A percentile compares a stretch with the other conserved stretches of the same genome.
These are phyloP conservation scores for Tylopilus subfusipes DNA, from an alignment of 768 basidiomycete genomes.

Conservation along the genomic window DNA sequence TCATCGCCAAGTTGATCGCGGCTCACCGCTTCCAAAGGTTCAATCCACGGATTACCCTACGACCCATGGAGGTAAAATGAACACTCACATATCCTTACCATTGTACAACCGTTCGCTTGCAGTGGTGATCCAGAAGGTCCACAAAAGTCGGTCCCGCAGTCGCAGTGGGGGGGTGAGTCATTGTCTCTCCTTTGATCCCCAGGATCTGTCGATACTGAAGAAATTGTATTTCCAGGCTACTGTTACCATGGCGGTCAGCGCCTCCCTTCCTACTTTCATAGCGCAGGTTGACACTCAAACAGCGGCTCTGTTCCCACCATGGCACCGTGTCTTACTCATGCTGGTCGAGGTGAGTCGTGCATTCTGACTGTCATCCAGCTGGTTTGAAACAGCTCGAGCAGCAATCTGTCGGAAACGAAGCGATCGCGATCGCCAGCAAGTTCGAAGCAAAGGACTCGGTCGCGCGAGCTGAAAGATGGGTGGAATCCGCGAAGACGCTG, in stretches of 20 bases:
- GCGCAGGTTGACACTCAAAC: not conserved
- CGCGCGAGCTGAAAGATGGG: slow-evolving; percentile 4
- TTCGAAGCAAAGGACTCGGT: not conserved
- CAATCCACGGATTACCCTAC: slow-evolving; percentile 19
- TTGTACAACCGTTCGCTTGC: not conserved
- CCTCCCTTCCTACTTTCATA: not conserved
- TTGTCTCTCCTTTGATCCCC: not conserved
- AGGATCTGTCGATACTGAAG: not conserved
- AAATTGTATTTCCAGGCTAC: slow-evolving; percentile 9
- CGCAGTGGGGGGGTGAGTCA: slow-evolving; percentile 9
- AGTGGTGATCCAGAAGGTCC: slow-evolving; percentile 19
- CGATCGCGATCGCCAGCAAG: slow-evolving; percentile 10
- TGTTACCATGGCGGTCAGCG: slow-evolving; percentile 19
- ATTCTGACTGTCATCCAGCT: not conserved
- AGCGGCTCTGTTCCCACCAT: slow-evolving; percentile 23
- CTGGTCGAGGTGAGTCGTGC: slow-evolving; percentile 9
- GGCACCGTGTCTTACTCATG: slow-evolving; percentile 17
- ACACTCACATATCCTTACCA: not conserved
- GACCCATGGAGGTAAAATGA: slow-evolving; percentile 6
- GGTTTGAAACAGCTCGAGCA: not conserved
- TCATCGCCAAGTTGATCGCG: not conserved
- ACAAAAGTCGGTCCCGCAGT: slow-evolving; percentile 1
- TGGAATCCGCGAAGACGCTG: slow-evolving; percentile 9
- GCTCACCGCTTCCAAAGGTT: slow-evolving; percentile 1
- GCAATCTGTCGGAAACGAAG: slow-evolving; percentile 18